Evolutionary conservation across 139 green algal species (phyloP).

Genomic region (Pseudopediastrum boryanum): DNA sequence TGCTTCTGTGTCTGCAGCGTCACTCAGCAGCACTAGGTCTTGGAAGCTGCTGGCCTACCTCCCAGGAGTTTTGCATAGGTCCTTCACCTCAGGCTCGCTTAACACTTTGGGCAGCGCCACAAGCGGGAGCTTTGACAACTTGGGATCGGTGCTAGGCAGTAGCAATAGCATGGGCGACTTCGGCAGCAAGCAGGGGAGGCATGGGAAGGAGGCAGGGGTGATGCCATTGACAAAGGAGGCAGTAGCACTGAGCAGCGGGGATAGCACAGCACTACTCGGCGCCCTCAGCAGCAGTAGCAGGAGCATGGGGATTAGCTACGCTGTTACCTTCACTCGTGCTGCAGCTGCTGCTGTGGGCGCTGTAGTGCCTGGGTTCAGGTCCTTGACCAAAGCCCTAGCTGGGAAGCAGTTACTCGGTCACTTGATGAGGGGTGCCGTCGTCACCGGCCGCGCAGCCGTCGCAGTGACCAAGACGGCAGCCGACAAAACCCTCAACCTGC

Average conservation of each 20-base stretch:
- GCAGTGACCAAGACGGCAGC: not conserved
- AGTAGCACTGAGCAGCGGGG: not conserved
- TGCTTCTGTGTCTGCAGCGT: slow-evolving; percentile 1
- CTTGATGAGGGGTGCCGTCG: slow-evolving; percentile 11
- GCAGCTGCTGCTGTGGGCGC: too few species aligned
- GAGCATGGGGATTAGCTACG: too few species aligned
- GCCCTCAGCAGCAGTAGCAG: not conserved
- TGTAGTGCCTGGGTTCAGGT: too few species aligned
- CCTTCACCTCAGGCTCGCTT: not conserved
- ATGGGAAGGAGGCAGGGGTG: not conserved
- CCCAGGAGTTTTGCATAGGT: slow-evolving; percentile 1
- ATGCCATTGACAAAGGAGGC: not conserved
- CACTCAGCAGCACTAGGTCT: slow-evolving; percentile 12
- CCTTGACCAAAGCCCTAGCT: too few species aligned
- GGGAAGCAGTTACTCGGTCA: too few species aligned
- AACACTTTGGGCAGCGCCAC: not conserved
- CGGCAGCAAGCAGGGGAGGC: not conserved
- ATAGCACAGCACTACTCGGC: not conserved
- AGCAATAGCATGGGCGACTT: slow-evolving; percentile 10
- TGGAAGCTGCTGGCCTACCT: slow-evolving; percentile 34
- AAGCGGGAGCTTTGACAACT: too few species aligned
- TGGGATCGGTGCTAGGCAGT: too few species aligned
- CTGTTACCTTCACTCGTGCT: too few species aligned
- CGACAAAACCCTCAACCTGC: slow-evolving; percentile 2
- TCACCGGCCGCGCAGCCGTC: not conserved